phyloP scores from a whole-genome alignment of 129 eudicot genomes.

The Saussurea involucrata region DNA sequence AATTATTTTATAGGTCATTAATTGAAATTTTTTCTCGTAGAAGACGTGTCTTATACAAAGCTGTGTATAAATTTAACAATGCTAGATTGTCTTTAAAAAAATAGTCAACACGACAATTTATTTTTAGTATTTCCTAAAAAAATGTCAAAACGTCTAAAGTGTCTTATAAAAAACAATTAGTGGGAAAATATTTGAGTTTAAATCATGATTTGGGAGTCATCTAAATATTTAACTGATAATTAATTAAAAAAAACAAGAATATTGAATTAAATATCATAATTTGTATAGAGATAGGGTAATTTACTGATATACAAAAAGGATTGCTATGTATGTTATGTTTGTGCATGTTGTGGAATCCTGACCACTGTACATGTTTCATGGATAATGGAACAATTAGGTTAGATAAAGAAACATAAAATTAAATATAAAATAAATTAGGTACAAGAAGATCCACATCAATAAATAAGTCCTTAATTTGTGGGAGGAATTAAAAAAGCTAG shows the following conservation, averaged over 20 bases:
- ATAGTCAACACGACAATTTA: too few species aligned
- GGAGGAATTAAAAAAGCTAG: not conserved
- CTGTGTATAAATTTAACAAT: too few species aligned
- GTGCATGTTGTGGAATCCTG: conserved; percentile 9
- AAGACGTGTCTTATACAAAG: too few species aligned
- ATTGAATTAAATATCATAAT: not conserved
- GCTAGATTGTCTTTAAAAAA: too few species aligned
- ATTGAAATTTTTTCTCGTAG: too few species aligned
- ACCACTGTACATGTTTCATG: not conserved
- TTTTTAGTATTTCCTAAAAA: too few species aligned
- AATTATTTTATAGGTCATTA: too few species aligned
- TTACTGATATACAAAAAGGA: not conserved
- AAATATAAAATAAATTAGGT: conserved; percentile 12
- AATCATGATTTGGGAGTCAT: not conserved
- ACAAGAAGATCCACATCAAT: not conserved
- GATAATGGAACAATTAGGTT: conserved; percentile 26
- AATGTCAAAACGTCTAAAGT: too few species aligned
- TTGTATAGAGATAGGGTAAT: not conserved
- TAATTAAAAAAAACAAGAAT: too few species aligned
- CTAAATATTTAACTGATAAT: not conserved
- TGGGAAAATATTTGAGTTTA: too few species aligned
- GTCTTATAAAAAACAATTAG: too few species aligned
- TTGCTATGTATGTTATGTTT: not conserved
- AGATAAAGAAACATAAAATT: not conserved
- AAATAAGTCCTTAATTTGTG: not conserved